Evolutionary conservation across 2,329 filamentous ascomycete genomes (phyloP).

Genomic region (Blastomyces emzantsi): DNA sequence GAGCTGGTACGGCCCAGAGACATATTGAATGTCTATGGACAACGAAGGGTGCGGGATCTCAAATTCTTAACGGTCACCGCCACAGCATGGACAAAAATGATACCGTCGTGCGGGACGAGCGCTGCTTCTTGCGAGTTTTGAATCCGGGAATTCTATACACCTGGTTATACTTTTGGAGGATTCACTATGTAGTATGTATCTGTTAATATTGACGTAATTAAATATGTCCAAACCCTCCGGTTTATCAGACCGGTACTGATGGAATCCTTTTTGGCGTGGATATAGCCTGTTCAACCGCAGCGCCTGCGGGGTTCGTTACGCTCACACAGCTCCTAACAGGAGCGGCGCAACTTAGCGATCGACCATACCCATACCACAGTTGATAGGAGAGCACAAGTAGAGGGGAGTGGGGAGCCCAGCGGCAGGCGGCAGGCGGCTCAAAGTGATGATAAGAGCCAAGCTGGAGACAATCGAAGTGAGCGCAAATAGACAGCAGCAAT

Average conservation of each 20-base stretch:
- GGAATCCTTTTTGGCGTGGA: neutral
- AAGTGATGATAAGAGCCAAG: neutral
- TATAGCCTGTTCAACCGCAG: conserved; percentile 24
- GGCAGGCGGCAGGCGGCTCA: neutral
- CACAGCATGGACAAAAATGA: conserved; percentile 36
- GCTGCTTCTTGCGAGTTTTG: conserved; percentile 2
- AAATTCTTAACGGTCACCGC: conserved; percentile 33
- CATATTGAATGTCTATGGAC: conserved; percentile 30
- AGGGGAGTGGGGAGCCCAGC: conserved; percentile 7
- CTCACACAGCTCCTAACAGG: conserved; percentile 23
- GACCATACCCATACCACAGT: conserved; percentile 20
- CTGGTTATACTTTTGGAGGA: neutral
- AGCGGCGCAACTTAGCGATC: conserved; percentile 21
- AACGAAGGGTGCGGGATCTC: conserved; percentile 30
- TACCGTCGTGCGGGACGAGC: conserved; percentile 18
- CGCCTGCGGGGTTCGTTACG: conserved; percentile 20
- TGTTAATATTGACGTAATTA: neutral
- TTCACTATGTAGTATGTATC: neutral
- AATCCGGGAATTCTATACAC: neutral
- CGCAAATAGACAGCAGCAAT: neutral
- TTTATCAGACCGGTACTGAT: neutral
- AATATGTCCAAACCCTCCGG: neutral
- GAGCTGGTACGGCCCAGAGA: conserved; percentile 37
- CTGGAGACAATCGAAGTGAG: neutral
- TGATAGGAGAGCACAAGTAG: conserved; percentile 6